Evolutionary conservation across 495 filamentous ascomycete genomes (phyloP), one percentile per base, ranked within the genome.

Genomic region (Penicillium daleae): DNA sequence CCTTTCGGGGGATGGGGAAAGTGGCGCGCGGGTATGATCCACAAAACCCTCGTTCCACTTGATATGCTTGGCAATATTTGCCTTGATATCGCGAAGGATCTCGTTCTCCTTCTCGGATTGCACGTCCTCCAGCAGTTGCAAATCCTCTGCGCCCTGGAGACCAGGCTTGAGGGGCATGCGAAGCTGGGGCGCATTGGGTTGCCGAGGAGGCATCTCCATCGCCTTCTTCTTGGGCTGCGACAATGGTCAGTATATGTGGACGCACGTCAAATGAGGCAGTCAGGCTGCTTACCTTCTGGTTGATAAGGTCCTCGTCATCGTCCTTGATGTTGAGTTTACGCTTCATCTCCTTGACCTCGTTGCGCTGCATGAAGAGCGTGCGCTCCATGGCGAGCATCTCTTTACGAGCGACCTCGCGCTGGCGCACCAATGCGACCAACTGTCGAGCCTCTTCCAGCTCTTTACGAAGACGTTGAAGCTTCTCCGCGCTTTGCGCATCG

Each of bases 251-350:
- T 76, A 66, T 59, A 37, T 37, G 52, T 56, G 56, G 35, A 64
- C 55, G 42, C 54, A 58, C 46, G 37, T 6, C n/a, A 24, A 24
- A 12, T 7, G 19, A 40, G 13, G 13, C 21, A 52, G 13, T 33
- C 22, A 37, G 31, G 2, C 62, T 40, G 63, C 85, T 76, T 79
- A 93, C 92, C 86, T 95, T 95, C 70, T 93, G 90, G 76, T 94
- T 94, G 80, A 96, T 88, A 66, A 98, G 85, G 68, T 97, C 94
- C 66, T 98, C 96, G 74, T 98, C 95, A 61, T 94, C 91, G 57
- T 87, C 88, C 81, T 93, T 97, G 78, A 97, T 90, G 65, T 89
- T 87, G 54, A 96, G 84, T 71, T 91, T 92, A 69, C 90, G 83
- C 81, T 97, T 97, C 70, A 88, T 86, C 58, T 93, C 87, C 80